Base-by-base conservation (phyloP, 805 yeast species). In the Yamadazyma phyllophila region DNA sequence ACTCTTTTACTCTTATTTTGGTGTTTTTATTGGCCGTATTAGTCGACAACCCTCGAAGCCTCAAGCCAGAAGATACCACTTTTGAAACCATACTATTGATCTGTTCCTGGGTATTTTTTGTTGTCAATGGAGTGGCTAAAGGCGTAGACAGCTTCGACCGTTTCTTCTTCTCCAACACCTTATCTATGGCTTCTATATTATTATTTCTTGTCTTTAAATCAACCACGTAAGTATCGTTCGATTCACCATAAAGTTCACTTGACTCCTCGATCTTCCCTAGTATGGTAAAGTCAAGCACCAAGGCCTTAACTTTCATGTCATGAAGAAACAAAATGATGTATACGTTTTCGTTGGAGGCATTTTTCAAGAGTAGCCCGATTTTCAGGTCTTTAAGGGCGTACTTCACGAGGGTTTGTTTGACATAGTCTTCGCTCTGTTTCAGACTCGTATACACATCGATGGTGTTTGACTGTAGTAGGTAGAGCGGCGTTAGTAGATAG, bases 1-100 rank as follows among this genome's bases (percentile, higher is more conserved):
- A 61, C 46, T 71, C 76, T 40, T 67, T 66, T 14, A 69, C 60
- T 29, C 67, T 62, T 13, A 70, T 45, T 41, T 60, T 65, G 33
- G 70, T 73, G 46, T 67, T 68, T 7, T 14, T 54, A 46, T 24
- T 50, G 46, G 43, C 55, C 49, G 49, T 36, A 41, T 16, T 46
- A 3, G 60, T 53, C 12, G 66, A 57, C 29, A 71, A 53, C 6
- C 76, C 76, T 34, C 77, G 59, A 11, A 72, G 61, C 43, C 77
- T 58, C 15, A 72, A 56, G 7, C 76, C 77, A 13, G 74, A 67
- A n/a, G 65, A 56, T 12, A 70, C 61, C 8, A 69, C 52, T 47
- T 67, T 65, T 44, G 57, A 62, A 20, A 70, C 53, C 11, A 66
- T 65, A 46, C 56, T 65, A 39, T 63, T 56, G 8, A 33, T 37